These are phyloP conservation scores for Coprinellus micaceus DNA, from an alignment of 768 basidiomycete genomes.

Conservation along the genomic window DNA sequence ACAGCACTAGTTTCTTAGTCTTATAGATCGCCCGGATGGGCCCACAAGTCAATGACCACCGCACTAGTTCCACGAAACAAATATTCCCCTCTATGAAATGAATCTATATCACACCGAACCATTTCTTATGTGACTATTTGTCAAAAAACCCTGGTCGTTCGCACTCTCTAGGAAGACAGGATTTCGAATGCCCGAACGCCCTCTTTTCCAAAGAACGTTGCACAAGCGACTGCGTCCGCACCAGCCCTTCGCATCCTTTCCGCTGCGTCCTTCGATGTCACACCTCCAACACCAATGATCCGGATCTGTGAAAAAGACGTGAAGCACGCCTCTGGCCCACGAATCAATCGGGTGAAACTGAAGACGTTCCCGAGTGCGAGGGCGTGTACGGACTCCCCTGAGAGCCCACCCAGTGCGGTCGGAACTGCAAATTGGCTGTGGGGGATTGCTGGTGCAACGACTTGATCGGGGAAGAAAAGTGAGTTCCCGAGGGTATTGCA, in stretches of 20 bases:
- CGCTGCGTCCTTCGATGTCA: conserved; percentile 56
- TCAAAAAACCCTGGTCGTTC: no score
- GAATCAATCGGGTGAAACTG: conserved; percentile 53
- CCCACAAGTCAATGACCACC: no score
- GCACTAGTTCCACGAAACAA: no score
- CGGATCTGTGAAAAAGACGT: conserved; percentile 36
- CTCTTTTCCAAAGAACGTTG: conserved; percentile 49
- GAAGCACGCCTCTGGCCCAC: conserved; percentile 11
- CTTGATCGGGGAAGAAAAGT: conserved; percentile 60
- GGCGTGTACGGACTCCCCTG: conserved; percentile 72
- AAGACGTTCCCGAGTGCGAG: conserved; percentile 77
- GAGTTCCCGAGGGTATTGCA: conserved; percentile 78
- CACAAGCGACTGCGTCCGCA: conserved; percentile 64
- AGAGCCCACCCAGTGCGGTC: conserved; percentile 65
- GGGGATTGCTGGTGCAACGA: conserved; percentile 5
- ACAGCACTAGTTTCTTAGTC: no score
- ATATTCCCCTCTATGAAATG: no score
- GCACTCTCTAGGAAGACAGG: conserved; percentile 13
- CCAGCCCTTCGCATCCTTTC: conserved; percentile 72
- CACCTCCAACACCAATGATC: conserved; percentile 83
- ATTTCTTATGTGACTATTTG: no score
- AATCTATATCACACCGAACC: neutral
- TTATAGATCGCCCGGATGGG: no score
- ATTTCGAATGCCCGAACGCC: conserved; percentile 53
- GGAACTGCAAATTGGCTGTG: conserved; percentile 53